Percentiles rank a stretch among this genome's conserved stretches.
Conservation (phyloP, 2,329 filamentous ascomycete genomes). For the Aspergillus ustus region DNA sequence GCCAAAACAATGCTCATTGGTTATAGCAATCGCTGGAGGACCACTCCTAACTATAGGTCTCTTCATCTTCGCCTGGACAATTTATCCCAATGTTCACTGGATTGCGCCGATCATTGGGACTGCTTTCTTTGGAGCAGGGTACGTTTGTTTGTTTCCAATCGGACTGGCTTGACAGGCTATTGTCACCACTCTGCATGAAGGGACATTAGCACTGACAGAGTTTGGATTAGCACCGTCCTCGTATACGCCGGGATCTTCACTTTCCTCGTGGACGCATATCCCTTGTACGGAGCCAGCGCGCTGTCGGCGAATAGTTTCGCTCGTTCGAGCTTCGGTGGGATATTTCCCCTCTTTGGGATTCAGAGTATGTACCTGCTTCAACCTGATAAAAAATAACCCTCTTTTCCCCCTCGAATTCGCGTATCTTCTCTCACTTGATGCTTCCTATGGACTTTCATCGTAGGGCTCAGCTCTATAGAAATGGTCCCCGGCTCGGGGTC, state of each 20-base stretch:
- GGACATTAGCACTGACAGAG: slow-evolving; percentile 4
- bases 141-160: slow-evolving; percentile 44
- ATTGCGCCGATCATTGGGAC: slow-evolving; percentile 76
- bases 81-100: slow-evolving; percentile 73
- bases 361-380: slow-evolving; percentile 48
- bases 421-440: neutral
- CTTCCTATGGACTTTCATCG: neutral
- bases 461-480: neutral
- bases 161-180: slow-evolving; percentile 13
- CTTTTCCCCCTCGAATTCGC: slow-evolving; percentile 4
- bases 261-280: slow-evolving; percentile 72
- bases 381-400: neutral
- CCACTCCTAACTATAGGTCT: slow-evolving; percentile 78
- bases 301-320: slow-evolving; percentile 84
- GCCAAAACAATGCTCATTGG: slow-evolving; percentile 10
- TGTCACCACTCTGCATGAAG: neutral
- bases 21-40: slow-evolving; percentile 67
- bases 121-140: slow-evolving; percentile 72
- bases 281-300: slow-evolving; percentile 59
- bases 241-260: slow-evolving; percentile 86
- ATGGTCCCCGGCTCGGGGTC: slow-evolving; percentile 14
- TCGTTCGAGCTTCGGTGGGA: slow-evolving; percentile 77
- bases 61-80: slow-evolving; percentile 90
- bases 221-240: slow-evolving; percentile 66
- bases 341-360: slow-evolving; percentile 75